phyloP scores from a whole-genome alignment of 2,329 filamentous ascomycete species.

The Achaetomium macrosporum region DNA sequence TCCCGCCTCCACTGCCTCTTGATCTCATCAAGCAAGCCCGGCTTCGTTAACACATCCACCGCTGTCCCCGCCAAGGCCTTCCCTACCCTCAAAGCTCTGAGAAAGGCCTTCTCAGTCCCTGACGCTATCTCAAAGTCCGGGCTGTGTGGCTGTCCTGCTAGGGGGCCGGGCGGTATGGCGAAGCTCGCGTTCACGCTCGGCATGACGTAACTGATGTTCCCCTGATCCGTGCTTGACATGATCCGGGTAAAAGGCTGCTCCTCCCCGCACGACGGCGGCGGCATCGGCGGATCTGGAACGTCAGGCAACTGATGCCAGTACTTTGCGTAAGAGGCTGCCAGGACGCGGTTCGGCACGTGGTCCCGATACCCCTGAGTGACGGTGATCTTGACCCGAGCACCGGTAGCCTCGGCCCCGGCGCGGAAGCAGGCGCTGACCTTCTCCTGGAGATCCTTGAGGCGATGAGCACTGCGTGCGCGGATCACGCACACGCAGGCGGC shows the following conservation, averaged over 20 bases:
- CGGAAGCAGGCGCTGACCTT: slow-evolving; percentile 5
- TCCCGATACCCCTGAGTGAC: slow-evolving; percentile 3
- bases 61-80: slow-evolving; percentile 7
- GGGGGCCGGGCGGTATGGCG: slow-evolving; percentile 3
- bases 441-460: neutral
- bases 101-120: neutral
- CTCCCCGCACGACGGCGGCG: neutral
- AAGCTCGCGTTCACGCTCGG: slow-evolving; percentile 9
- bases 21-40: neutral
- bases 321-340: neutral
- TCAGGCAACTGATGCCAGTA: neutral
- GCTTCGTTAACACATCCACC: neutral
- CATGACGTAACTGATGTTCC: slow-evolving; percentile 2
- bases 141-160: neutral
- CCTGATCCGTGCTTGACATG: slow-evolving; percentile 4
- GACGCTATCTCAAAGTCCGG: slow-evolving; percentile 6
- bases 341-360: slow-evolving; percentile 7
- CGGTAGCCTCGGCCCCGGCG: slow-evolving; percentile 1
- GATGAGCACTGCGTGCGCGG: neutral
- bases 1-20: slow-evolving; percentile 5
- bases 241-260: neutral
- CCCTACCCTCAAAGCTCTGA: slow-evolving; percentile 2
- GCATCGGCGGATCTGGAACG: neutral
- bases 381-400: neutral
- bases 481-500: slow-evolving; percentile 4